Base-by-base conservation (phyloP, 768 basidiomycete species). In the Clavulina sp. region DNA sequence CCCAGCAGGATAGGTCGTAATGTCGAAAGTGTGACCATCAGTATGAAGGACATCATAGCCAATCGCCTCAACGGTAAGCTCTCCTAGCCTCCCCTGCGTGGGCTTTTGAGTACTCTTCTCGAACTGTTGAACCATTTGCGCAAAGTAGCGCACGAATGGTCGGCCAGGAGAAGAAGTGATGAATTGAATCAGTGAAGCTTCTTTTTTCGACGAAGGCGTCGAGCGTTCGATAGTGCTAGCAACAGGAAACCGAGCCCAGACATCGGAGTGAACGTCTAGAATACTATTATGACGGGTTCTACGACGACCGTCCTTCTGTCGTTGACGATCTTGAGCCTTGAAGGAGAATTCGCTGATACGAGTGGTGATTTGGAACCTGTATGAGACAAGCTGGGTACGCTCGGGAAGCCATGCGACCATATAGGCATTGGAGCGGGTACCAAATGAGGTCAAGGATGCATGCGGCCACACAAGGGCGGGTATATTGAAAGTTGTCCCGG, bases 331-430 rank as follows among this genome's bases (percentile, higher is more conserved):
- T 33, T 66, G 71, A 51, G 71, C 69, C 52, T 66, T 67, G 65
- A 80, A 78, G 52, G 65, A 69, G 54, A 75, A 76, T 50, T 78
- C 74, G 1, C 76, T 77, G 6, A 68, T 61, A 52, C 73, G 75
- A 49, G 70, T 70, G 5, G 74, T 75, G 56, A 80, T 77, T 31
- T 72, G 66, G 41, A 79, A 58, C 0, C 65, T 68, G 13, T 71
- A 31, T 0, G 78, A 80, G 23, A 58, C 58, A 48, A 69, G 70
- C 18, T 55, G 52, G 2, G 58, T 62, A 3, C 58, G 26, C 3
- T 58, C 28, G 4, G 61, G 54, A 52, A 75, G 67, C 4, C 78
- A 60, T 5, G 57, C 56, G 3, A 77, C 29, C 16, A 75, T 49
- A 57, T 77, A 70, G 3, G 72, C 66, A 33, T 63, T 65, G 4